Base-by-base conservation (phyloP, 2,329 filamentous ascomycete species). In the Fusarium anguioides region DNA sequence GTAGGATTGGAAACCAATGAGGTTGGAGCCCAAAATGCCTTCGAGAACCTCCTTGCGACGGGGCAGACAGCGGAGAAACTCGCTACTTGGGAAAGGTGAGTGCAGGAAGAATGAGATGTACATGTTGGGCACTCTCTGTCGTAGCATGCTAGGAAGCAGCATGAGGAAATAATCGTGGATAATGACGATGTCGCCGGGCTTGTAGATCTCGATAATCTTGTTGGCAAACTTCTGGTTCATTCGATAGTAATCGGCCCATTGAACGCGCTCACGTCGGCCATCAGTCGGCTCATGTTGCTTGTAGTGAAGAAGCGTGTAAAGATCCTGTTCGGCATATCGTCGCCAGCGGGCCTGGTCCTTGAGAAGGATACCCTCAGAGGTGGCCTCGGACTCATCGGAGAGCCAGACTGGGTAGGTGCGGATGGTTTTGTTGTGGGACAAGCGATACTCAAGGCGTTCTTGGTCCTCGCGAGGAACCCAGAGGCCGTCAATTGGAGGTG, bases 91-190 rank as follows among this genome's bases (percentile, higher is more conserved):
- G 79, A 98, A 98, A 0, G 95, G 95, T 42, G 93, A 91, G 79
- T 98, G 95, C 44, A 98, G 84, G 82, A 93, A 98, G 82, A 97
- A 97, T 52, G 93, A 91, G 75, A 97, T 94, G 81, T 97, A 96
- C 79, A 97, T 92, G 77, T 94, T 92, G 6, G 94, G 92, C 18
- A 94, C 84, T 39, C 91, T 88, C 77, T 97, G 94, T 45, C 95
- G 90, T 60, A 98, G 83, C 82, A 98, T 89, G 79, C 89, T 94
- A 4, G 96, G 95, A 6, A 98, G 86, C 23, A 98, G 84, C 78
- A 98, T 89, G 45, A 98, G 87, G 75, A 97, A 94, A 78, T 97
- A 97, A 80, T 98, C 95, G 77, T 98, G 95, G 52, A 98, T 89
- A 77, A 97, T 88, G 62, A 98, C 89, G 54, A 98, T 89, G 77